These are phyloP conservation scores for Globisporangium spinosum DNA, from an alignment of 352 stramenopile species.

Conservation along the genomic window DNA sequence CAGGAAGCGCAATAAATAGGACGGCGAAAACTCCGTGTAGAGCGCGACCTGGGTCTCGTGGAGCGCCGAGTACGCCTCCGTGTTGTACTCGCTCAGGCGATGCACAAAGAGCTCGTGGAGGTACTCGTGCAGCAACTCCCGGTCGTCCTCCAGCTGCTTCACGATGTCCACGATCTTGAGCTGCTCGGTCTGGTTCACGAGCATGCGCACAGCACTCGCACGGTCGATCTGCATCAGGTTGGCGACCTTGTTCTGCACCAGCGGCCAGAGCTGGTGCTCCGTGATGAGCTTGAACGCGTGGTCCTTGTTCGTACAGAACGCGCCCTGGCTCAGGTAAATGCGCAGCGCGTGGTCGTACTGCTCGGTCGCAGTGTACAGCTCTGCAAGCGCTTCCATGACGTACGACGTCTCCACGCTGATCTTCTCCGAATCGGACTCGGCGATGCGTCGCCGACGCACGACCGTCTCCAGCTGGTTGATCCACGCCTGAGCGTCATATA, in stretches of 20 bases:
- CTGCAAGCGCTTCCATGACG: slow-evolving; percentile 75
- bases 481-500: slow-evolving; percentile 78
- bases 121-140: slow-evolving; percentile 67
- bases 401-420: slow-evolving; percentile 81
- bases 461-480: slow-evolving; percentile 81
- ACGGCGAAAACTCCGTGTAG: slow-evolving; percentile 63
- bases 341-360: slow-evolving; percentile 81
- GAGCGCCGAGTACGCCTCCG: slow-evolving; percentile 61
- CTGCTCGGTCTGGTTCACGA: slow-evolving; percentile 78
- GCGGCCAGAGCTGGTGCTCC: slow-evolving; percentile 75
- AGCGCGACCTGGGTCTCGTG: slow-evolving; percentile 76
- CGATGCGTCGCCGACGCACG: slow-evolving; percentile 64
- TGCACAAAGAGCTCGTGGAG: slow-evolving; percentile 75
- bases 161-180: slow-evolving; percentile 76
- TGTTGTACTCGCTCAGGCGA: slow-evolving; percentile 73
- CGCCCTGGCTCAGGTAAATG: slow-evolving; percentile 81
- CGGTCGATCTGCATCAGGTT: slow-evolving; percentile 82
- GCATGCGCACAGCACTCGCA: slow-evolving; percentile 61
- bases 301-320: slow-evolving; percentile 85
- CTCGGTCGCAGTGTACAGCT: slow-evolving; percentile 78
- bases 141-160: slow-evolving; percentile 65
- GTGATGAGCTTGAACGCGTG: slow-evolving; percentile 82
- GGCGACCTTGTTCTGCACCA: slow-evolving; percentile 73
- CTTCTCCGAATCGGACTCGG: slow-evolving; percentile 45
- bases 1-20: slow-evolving; percentile 69